Evolutionary conservation across 768 basidiomycete species (phyloP).

Genomic region (Russula virescens): DNA sequence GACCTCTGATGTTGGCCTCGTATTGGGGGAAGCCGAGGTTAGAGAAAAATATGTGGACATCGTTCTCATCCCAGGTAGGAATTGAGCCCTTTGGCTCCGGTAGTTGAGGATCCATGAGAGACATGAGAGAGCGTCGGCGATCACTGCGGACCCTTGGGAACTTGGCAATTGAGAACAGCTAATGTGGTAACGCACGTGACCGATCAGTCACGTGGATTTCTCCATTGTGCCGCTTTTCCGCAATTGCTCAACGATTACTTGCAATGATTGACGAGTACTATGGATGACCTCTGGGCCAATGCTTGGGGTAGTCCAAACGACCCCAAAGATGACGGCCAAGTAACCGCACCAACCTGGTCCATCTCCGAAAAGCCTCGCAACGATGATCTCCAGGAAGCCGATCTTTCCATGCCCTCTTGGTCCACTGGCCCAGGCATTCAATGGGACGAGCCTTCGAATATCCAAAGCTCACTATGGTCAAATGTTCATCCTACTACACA

Average conservation of each 20-base stretch:
- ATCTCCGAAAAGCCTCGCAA: constrained; percentile 10
- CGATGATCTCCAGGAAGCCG: constrained; percentile 43
- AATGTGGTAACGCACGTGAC: constrained; percentile 7
- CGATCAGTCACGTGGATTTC: neutral
- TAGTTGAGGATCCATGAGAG: constrained; percentile 30
- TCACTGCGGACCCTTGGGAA: neutral
- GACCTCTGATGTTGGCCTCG: constrained; percentile 75
- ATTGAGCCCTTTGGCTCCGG: constrained; percentile 31
- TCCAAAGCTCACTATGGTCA: constrained; percentile 41
- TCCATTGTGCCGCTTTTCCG: neutral
- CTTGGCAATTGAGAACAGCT: too few species aligned
- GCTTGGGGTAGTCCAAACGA: constrained; percentile 50
- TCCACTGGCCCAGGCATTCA: constrained; percentile 38
- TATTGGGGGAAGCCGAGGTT: constrained; percentile 82
- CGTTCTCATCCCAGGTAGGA: constrained; percentile 66
- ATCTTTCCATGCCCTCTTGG: constrained; percentile 56
- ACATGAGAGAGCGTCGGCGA: constrained; percentile 1
- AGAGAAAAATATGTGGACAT: constrained; percentile 75
- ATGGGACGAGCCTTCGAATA: constrained; percentile 46
- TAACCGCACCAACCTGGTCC: neutral
- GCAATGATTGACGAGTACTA: constrained; percentile 25
- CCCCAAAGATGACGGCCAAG: neutral
- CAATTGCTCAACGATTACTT: too few species aligned
- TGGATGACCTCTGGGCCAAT: constrained; percentile 78
- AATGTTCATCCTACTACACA: constrained; percentile 22